Percentiles rank a stretch among this genome's conserved stretches.
phyloP scores from a whole-genome alignment of 495 filamentous ascomycete genomes.

The Penicillium flavigenum region DNA sequence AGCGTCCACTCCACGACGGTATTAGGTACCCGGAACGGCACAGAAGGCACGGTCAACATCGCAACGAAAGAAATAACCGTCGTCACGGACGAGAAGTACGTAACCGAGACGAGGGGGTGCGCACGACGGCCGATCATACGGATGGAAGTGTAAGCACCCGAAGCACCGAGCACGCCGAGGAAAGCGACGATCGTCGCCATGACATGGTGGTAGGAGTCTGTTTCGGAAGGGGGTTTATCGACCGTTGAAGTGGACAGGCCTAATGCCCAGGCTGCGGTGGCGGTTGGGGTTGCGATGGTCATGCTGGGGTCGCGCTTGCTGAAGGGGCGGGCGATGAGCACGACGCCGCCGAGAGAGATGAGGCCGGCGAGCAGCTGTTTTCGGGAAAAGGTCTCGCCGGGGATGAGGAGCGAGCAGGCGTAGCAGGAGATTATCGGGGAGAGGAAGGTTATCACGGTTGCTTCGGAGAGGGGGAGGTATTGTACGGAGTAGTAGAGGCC shows the following conservation, averaged over 20 bases:
- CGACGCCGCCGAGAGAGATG: conserved; percentile 74
- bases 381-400: conserved; percentile 74
- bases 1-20: conserved; percentile 66
- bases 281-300: not conserved
- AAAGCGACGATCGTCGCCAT: conserved; percentile 71
- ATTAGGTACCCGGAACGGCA: conserved; percentile 63
- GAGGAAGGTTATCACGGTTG: conserved; percentile 90
- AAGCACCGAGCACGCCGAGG: conserved; percentile 76
- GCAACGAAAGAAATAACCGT: conserved; percentile 63
- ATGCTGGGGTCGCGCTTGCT: conserved; percentile 11
- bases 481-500: conserved; percentile 78
- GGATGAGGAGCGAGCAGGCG: conserved; percentile 71
- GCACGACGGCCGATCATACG: conserved; percentile 81
- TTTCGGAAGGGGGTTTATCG: conserved; percentile 29
- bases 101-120: conserved; percentile 82
- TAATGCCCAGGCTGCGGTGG: conserved; percentile 6
- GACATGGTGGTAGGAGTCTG: conserved; percentile 61
- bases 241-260: conserved; percentile 13
- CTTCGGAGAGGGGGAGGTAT: conserved; percentile 86
- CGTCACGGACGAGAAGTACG: conserved; percentile 76
- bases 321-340: conserved; percentile 80
- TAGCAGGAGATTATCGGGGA: conserved; percentile 81
- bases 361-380: conserved; percentile 74
- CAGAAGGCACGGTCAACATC: conserved; percentile 56
- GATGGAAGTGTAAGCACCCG: conserved; percentile 76